phyloP scores from a whole-genome alignment of 441 rosid genomes.

The Viola pubescens region DNA sequence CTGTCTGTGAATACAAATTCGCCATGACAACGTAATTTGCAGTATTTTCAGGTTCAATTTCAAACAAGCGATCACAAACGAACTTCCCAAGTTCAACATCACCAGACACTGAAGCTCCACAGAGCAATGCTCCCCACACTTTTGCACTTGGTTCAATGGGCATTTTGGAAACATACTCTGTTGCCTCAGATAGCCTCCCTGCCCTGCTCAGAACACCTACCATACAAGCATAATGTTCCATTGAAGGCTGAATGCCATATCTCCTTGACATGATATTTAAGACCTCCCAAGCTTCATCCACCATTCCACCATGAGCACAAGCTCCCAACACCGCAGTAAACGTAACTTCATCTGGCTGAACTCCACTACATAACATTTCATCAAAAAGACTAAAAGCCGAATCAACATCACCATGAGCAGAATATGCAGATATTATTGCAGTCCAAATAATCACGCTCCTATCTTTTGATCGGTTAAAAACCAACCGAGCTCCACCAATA shows the following conservation, averaged over 20 bases:
- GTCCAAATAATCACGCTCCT: constrained; percentile 80
- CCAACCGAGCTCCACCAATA: constrained; percentile 46
- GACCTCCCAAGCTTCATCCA: constrained; percentile 47
- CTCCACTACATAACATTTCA: constrained; percentile 45
- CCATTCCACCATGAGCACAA: constrained; percentile 64
- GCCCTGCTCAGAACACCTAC: constrained; percentile 70
- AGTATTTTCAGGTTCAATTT: constrained; percentile 69
- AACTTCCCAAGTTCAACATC: constrained; percentile 60
- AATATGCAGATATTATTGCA: constrained; percentile 65
- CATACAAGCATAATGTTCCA: constrained; percentile 80
- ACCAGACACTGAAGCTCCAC: constrained; percentile 62
- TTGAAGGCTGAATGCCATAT: constrained; percentile 43
- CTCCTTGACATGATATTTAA: constrained; percentile 42
- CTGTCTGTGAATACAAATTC: constrained; percentile 66
- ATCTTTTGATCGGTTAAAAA: constrained; percentile 45
- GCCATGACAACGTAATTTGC: constrained; percentile 75
- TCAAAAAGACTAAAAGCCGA: constrained; percentile 43
- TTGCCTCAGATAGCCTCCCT: constrained; percentile 62
- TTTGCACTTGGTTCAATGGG: constrained; percentile 60
- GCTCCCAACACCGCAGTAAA: constrained; percentile 67
- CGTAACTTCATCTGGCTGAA: constrained; percentile 60
- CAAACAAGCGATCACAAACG: constrained; percentile 48
- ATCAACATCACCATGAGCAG: constrained; percentile 63
- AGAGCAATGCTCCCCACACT: constrained; percentile 82
- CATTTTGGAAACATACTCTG: constrained; percentile 55